Evolutionary conservation across 2,329 filamentous ascomycete genomes (phyloP), one percentile per base, ranked within the genome.

Genomic region (Talaromyces albobiverticillius): DNA sequence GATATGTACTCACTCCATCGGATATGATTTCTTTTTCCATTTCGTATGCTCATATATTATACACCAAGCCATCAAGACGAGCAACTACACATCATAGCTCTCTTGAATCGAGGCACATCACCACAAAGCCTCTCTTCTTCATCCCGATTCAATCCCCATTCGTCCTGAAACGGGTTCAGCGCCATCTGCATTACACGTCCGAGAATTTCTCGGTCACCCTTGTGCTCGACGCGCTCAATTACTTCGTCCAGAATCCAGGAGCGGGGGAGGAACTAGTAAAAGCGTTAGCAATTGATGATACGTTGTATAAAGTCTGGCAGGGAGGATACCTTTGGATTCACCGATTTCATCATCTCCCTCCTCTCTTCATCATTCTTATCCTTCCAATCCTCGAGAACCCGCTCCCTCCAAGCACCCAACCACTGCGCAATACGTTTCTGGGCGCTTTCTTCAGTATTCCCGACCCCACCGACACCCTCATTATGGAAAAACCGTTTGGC

Each of bases 211-310:
- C 89, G 80, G 65, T 99, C 92, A 2, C 85, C 84, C 49, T 86
- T 84, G 68, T 89, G 89, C 71, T 97, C 90, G 0, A 97, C 92
- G 9, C 90, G 82, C 43, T 88, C 83, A 61, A 99, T 97, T 13
- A 99, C 71, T 71, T 99, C 94, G 68, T 97, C 93, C 18, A 99
- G 78, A 49, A 99, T 83, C 92, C 93, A 99, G 16, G 88, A 86
- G 45, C 91, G 83, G 0, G 94, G 90, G 0, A 96, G 79, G 65
- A 99, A 99, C 75, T 82, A 52, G n/a, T 16, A 16, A 20, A n/a
- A n/a, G n/a, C n/a, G n/a, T n/a, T n/a, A n/a, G n/a, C n/a, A n/a
- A n/a, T n/a, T n/a, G n/a, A n/a, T n/a, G n/a, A n/a, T n/a, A n/a
- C n/a, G n/a, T n/a, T n/a, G n/a, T n/a, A n/a, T n/a, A n/a, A n/a